phyloP scores from a whole-genome alignment of 495 filamentous ascomycete species.

The Annulohypoxylon maeteangense region DNA sequence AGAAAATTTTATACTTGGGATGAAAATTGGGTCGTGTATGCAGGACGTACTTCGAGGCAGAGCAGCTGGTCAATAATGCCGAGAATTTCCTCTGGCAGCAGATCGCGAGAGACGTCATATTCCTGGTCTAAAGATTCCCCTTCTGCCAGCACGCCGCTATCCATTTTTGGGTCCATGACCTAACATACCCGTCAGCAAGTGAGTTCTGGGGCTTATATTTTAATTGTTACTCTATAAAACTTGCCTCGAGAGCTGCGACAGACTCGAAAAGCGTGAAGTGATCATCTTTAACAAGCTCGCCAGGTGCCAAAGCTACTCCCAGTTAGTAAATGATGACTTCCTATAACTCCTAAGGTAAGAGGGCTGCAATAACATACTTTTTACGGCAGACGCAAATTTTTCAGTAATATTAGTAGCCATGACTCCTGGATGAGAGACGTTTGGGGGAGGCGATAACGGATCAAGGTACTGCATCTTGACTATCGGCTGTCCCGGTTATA shows the following conservation, averaged over 20 bases:
- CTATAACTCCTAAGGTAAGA: neutral
- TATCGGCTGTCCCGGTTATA: neutral
- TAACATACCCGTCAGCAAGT: slow-evolving; percentile 49
- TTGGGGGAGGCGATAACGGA: slow-evolving; percentile 44
- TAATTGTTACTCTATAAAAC: slow-evolving; percentile 41
- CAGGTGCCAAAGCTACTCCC: slow-evolving; percentile 72
- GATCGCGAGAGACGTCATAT: slow-evolving; percentile 77
- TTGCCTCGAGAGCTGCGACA: slow-evolving; percentile 93
- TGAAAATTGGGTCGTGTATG: slow-evolving; percentile 18
- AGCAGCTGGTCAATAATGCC: slow-evolving; percentile 95
- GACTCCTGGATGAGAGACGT: slow-evolving; percentile 58
- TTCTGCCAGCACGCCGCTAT: slow-evolving; percentile 82
- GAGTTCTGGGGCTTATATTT: neutral
- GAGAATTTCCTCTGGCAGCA: slow-evolving; percentile 82
- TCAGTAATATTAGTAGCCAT: slow-evolving; percentile 79
- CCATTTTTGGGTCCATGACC: slow-evolving; percentile 99
- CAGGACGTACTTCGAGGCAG: slow-evolving; percentile 78
- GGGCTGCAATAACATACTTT: slow-evolving; percentile 58
- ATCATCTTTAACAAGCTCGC: slow-evolving; percentile 93
- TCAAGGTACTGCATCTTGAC: slow-evolving; percentile 41
- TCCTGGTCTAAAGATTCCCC: slow-evolving; percentile 84
- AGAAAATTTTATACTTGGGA: slow-evolving; percentile 27
- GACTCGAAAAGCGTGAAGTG: slow-evolving; percentile 92
- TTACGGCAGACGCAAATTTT: slow-evolving; percentile 75
- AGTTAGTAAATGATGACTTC: slow-evolving; percentile 23